Evolutionary conservation across 1,284 basidiomycete genomes (phyloP).

Genomic region (Moesziomyces aphidis): DNA sequence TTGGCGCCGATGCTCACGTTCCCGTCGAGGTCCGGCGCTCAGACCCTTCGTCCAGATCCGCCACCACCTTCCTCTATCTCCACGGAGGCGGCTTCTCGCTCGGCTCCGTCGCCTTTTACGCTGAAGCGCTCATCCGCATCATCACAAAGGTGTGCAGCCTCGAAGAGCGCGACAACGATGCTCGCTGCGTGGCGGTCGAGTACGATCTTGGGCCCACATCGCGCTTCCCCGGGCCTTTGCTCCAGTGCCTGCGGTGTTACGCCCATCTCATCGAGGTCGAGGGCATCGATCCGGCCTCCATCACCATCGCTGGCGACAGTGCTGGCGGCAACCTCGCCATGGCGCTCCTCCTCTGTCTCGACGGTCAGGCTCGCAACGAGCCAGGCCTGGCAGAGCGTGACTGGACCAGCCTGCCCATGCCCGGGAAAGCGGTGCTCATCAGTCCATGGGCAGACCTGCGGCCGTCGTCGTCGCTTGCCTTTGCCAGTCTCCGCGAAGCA

Average conservation of each 20-base stretch:
- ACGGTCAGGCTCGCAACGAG: slow-evolving; percentile 52
- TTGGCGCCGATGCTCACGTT: slow-evolving; percentile 50
- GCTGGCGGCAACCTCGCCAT: slow-evolving; percentile 64
- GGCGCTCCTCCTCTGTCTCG: slow-evolving; percentile 59
- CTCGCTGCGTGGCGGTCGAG: slow-evolving; percentile 64
- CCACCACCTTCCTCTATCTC: slow-evolving; percentile 61
- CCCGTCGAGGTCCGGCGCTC: slow-evolving; percentile 36
- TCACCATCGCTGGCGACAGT: slow-evolving; percentile 65
- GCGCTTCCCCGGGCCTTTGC: slow-evolving; percentile 59
- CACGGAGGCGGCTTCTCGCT: slow-evolving; percentile 67
- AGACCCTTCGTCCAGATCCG: slow-evolving; percentile 31
- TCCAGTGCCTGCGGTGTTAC: slow-evolving; percentile 65
- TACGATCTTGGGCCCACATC: slow-evolving; percentile 61
- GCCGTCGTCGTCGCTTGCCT: slow-evolving; percentile 49
- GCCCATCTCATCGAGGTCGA: slow-evolving; percentile 65
- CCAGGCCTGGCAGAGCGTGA: slow-evolving; percentile 50
- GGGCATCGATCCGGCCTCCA: slow-evolving; percentile 50
- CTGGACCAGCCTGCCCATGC: slow-evolving; percentile 62
- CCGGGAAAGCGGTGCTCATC: slow-evolving; percentile 63
- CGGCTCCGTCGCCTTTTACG: slow-evolving; percentile 66
- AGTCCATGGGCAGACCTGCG: slow-evolving; percentile 66
- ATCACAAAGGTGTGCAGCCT: slow-evolving; percentile 54
- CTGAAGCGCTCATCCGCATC: slow-evolving; percentile 64
- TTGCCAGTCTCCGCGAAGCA: slow-evolving; percentile 46
- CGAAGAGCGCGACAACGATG: slow-evolving; percentile 42